Conservation (phyloP, 2,329 filamentous ascomycete species). For the Alternaria dauci region DNA sequence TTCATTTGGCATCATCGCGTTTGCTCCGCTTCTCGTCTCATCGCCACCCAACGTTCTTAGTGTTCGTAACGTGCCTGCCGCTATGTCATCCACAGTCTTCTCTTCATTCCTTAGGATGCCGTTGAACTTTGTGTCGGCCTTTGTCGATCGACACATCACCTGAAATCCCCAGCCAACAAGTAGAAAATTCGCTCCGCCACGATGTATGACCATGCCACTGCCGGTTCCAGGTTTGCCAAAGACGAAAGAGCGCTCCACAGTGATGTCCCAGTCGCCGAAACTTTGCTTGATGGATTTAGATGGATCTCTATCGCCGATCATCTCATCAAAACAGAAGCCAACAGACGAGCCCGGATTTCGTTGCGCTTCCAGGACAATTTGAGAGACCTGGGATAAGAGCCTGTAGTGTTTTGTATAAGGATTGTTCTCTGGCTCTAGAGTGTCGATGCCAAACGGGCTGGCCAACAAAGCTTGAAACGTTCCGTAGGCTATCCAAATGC, state of each 20-base stretch:
- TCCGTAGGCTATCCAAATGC: conserved; percentile 38
- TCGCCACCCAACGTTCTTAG: conserved; percentile 55
- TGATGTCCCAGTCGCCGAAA: conserved; percentile 51
- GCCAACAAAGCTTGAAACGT: conserved; percentile 32
- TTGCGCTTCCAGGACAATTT: conserved; percentile 51
- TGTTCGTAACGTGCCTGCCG: conserved; percentile 50
- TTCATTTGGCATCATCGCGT: conserved; percentile 64
- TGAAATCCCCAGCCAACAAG: conserved; percentile 59
- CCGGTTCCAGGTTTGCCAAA: conserved; percentile 56
- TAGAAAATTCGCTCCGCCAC: conserved; percentile 52
- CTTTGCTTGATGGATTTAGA: conserved; percentile 38
- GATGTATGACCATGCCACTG: conserved; percentile 56
- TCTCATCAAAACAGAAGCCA: conserved; percentile 57
- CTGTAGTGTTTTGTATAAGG: conserved; percentile 53
- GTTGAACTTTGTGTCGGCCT: conserved; percentile 50
- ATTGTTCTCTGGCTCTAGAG: conserved; percentile 41
- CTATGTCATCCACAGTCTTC: conserved; percentile 49
- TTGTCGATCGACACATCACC: conserved; percentile 40
- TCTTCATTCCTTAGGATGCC: conserved; percentile 56
- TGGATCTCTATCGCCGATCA: conserved; percentile 37
- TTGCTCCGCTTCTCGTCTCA: conserved; percentile 59
- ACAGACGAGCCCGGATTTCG: conserved; percentile 37
- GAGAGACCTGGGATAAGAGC: conserved; percentile 48
- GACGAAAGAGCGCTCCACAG: conserved; percentile 56
- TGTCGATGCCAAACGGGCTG: conserved; percentile 53